Conservation (phyloP, 768 basidiomycete genomes). For the Russula sp. region DNA sequence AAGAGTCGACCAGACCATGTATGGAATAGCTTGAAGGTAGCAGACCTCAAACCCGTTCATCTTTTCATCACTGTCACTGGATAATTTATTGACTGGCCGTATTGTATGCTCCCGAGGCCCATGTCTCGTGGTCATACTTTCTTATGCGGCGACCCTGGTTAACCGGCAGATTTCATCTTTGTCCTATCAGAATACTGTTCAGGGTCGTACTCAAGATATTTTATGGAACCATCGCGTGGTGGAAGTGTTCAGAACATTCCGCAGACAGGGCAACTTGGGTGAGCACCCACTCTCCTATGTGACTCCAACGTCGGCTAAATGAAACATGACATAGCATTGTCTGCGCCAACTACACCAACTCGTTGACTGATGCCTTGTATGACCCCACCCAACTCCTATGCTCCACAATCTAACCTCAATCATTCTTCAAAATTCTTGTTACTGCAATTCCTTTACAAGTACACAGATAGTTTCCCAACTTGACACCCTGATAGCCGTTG, state of each 20-base stretch:
- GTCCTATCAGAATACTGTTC: conserved; percentile 49
- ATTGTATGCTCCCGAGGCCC: conserved; percentile 34
- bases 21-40: too few species aligned
- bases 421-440: conserved; percentile 50
- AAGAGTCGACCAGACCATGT: too few species aligned
- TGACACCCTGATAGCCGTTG: too few species aligned
- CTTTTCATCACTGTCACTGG: too few species aligned
- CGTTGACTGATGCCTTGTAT: conserved; percentile 79
- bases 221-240: conserved; percentile 84
- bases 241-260: conserved; percentile 65
- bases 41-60: too few species aligned
- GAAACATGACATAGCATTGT: conserved; percentile 50
- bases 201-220: conserved; percentile 85
- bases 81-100: too few species aligned
- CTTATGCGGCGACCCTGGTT: conserved; percentile 45
- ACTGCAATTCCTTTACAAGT: conserved; percentile 67
- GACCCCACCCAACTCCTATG: conserved; percentile 24
- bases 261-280: conserved; percentile 69
- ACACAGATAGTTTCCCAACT: too few species aligned
- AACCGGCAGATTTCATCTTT: not conserved
- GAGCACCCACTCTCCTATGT: conserved; percentile 17
- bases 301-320: not conserved
- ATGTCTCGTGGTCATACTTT: conserved; percentile 59
- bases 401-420: not conserved
- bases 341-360: conserved; percentile 82